Percentiles rank a stretch among this genome's conserved stretches.
These are phyloP conservation scores for Ostreobium quekettii DNA, from an alignment of 139 green algal genomes.

Conservation along the genomic window DNA sequence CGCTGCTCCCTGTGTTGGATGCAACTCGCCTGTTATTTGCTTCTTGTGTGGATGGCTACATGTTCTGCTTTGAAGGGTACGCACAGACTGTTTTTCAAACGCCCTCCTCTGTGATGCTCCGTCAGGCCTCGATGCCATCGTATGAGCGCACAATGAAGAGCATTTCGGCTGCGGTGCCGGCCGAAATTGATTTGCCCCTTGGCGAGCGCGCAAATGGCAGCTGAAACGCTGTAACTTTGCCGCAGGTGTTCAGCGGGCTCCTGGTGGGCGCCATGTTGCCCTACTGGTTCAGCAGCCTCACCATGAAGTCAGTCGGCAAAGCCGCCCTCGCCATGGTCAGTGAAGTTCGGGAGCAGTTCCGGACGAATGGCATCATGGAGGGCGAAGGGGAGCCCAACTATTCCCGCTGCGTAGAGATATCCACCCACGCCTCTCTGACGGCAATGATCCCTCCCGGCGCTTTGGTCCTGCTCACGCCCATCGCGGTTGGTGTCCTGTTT, in stretches of 20 bases:
- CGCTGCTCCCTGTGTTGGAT: no score
- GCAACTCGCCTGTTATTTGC: no score
- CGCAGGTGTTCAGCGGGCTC: conserved; percentile 79
- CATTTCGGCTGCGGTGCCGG: no score
- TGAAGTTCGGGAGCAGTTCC: conserved; percentile 72
- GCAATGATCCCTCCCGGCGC: conserved; percentile 91
- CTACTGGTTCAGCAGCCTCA: conserved; percentile 97
- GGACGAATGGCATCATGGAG: conserved; percentile 76
- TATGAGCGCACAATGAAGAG: no score
- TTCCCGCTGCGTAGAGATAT: conserved; percentile 80
- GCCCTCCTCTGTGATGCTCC: no score
- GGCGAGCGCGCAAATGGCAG: no score
- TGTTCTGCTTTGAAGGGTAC: no score
- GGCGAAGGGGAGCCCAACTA: conserved; percentile 86
- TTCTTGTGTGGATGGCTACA: no score
- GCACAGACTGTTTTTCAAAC: no score
- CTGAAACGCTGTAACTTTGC: background rate
- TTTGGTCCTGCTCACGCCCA: conserved; percentile 86
- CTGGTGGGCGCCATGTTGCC: conserved; percentile 93
- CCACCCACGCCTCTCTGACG: conserved; percentile 73
- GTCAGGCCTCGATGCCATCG: no score
- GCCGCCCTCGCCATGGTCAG: conserved; percentile 77
- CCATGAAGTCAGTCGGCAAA: conserved; percentile 96
- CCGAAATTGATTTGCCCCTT: no score
- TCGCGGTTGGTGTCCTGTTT: conserved; percentile 72